Conservation (phyloP, 192 early-diverging fungal species). For the Linnemannia schmuckeri region DNA sequence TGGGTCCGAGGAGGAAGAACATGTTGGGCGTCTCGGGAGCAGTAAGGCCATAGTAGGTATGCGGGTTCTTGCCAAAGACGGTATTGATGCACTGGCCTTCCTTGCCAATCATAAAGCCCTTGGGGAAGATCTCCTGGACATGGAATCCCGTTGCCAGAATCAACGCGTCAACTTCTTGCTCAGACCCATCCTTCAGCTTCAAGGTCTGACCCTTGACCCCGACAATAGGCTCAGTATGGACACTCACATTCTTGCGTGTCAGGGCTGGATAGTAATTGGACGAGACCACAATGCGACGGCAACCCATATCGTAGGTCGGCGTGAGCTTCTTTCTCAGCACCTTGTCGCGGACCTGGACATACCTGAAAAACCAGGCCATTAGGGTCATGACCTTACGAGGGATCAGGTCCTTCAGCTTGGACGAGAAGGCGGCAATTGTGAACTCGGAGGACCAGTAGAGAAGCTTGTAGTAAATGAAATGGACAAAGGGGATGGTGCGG, state of each 20-base stretch:
- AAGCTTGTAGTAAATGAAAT: conserved; percentile 22
- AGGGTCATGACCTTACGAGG: neutral
- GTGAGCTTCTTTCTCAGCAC: conserved; percentile 48
- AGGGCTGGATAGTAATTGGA: conserved; percentile 52
- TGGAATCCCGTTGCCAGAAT: conserved; percentile 66
- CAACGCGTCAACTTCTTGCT: conserved; percentile 57
- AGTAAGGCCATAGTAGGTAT: conserved; percentile 60
- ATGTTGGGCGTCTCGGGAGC: conserved; percentile 64
- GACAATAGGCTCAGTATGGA: conserved; percentile 33
- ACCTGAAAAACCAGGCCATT: conserved; percentile 27
- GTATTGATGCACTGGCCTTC: conserved; percentile 23
- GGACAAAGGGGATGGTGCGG: conserved; percentile 50
- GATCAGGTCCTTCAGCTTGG: conserved; percentile 7
- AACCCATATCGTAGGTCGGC: conserved; percentile 55
- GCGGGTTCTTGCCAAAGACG: conserved; percentile 31
- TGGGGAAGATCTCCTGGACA: conserved; percentile 26
- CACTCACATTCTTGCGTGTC: conserved; percentile 16
- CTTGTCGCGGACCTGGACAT: conserved; percentile 28
- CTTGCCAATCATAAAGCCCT: conserved; percentile 49
- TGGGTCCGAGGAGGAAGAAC: conserved; percentile 65
- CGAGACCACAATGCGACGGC: conserved; percentile 59
- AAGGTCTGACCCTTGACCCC: conserved; percentile 35
- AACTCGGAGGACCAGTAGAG: conserved; percentile 23
- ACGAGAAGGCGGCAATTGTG: conserved; percentile 9
- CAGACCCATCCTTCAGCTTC: conserved; percentile 33